phyloP scores from a whole-genome alignment of 495 filamentous ascomycete genomes.

The Amniculicola lignicola region DNA sequence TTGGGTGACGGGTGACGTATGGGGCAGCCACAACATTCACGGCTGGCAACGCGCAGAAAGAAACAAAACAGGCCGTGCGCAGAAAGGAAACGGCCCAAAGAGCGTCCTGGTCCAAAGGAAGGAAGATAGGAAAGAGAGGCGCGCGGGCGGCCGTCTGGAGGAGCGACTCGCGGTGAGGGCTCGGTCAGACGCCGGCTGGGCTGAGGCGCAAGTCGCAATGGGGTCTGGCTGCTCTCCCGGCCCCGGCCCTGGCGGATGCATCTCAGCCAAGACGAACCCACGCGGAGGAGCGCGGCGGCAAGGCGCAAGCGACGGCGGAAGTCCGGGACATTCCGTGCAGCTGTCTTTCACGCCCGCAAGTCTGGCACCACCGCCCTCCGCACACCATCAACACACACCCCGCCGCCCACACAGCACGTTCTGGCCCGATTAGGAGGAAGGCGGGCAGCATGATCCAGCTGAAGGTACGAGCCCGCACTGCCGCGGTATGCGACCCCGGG shows the following conservation, averaged over 20 bases:
- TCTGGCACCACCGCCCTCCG: too few species aligned
- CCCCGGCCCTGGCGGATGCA: too few species aligned
- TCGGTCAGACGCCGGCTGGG: conserved; percentile 8
- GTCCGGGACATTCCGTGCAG: too few species aligned
- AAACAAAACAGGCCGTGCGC: neutral
- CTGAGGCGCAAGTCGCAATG: neutral
- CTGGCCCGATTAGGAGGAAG: too few species aligned
- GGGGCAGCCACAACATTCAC: neutral
- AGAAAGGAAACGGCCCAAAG: conserved; percentile 2
- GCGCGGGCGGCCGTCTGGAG: neutral
- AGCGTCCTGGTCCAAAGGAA: conserved; percentile 5
- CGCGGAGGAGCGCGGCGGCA: too few species aligned
- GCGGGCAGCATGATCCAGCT: conserved; percentile 85
- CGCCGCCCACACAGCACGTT: too few species aligned
- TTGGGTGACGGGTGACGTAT: conserved; percentile 31
- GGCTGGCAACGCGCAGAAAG: conserved; percentile 2
- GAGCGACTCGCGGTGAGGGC: conserved; percentile 8
- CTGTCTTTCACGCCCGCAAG: too few species aligned
- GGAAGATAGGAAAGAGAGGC: conserved; percentile 18
- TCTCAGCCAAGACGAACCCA: too few species aligned
- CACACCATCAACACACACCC: too few species aligned
- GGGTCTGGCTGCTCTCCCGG: neutral
- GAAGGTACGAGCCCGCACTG: conserved; percentile 60
- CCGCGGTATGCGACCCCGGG: neutral
- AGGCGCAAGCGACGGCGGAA: too few species aligned